Evolutionary conservation across 768 basidiomycete genomes (phyloP).

Genomic region (Lanmaoa pseudosensibilis): DNA sequence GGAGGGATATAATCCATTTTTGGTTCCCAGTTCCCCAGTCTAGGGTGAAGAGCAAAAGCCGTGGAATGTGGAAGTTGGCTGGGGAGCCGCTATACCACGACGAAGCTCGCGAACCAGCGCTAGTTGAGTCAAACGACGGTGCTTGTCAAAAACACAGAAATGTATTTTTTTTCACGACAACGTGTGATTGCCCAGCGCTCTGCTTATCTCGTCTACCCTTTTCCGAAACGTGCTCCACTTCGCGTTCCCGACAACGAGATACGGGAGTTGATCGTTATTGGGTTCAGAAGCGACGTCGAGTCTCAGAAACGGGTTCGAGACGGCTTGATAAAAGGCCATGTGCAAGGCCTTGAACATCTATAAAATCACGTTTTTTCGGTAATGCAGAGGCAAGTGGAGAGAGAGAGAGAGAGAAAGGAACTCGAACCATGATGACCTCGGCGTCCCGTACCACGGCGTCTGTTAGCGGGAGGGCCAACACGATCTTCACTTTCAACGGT

Average conservation of each 20-base stretch:
- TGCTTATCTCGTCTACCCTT: constrained; percentile 74
- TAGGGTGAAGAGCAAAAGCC: constrained; percentile 14
- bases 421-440: constrained; percentile 70
- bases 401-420: too few species aligned
- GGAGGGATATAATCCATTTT: constrained; percentile 57
- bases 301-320: constrained; percentile 85
- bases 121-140: not conserved
- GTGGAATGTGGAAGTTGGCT: constrained; percentile 23
- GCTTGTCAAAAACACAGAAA: not conserved
- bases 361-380: too few species aligned
- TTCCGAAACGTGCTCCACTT: constrained; percentile 71
- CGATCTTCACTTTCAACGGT: constrained; percentile 83
- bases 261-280: constrained; percentile 50
- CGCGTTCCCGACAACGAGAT: constrained; percentile 58
- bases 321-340: constrained; percentile 79
- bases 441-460: constrained; percentile 80
- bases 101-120: constrained; percentile 25
- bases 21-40: constrained; percentile 42
- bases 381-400: too few species aligned
- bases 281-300: constrained; percentile 52
- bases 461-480: constrained; percentile 74
- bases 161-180: constrained; percentile 17
- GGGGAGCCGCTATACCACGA: constrained; percentile 27
- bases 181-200: constrained; percentile 49
- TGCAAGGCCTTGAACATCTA: constrained; percentile 90